A percentile compares a stretch with the other conserved stretches of the same genome.
These are phyloP conservation scores for Phaeolepiota aurea DNA, from an alignment of 768 basidiomycete species.

Conservation along the genomic window DNA sequence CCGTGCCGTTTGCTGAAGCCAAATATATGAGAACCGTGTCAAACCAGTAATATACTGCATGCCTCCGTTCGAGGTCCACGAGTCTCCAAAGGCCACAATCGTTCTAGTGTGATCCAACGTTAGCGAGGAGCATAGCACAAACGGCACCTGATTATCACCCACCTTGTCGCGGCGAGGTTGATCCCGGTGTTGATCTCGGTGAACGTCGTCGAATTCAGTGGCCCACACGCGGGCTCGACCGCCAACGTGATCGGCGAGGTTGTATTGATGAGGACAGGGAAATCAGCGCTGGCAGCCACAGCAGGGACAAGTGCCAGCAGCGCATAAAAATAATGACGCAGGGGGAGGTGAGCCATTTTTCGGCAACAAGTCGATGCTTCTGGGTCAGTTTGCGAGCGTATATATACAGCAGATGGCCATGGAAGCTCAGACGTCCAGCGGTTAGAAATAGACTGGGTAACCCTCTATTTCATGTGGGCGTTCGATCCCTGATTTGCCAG, in stretches of 20 bases:
- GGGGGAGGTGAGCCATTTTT: neutral
- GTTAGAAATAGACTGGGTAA: too few species aligned
- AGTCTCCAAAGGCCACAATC: constrained; percentile 21
- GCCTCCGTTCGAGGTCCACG: constrained; percentile 22
- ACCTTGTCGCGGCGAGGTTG: constrained; percentile 14
- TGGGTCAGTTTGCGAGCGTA: neutral
- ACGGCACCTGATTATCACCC: neutral
- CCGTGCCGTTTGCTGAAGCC: constrained; percentile 19
- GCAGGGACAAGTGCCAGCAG: neutral
- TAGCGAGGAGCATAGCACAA: neutral
- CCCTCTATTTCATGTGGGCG: too few species aligned
- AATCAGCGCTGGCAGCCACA: constrained; percentile 5
- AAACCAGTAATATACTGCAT: too few species aligned
- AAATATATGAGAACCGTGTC: neutral
- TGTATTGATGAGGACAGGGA: constrained; percentile 16
- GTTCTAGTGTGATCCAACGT: constrained; percentile 9
- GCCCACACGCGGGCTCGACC: constrained; percentile 16
- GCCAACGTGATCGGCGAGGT: constrained; percentile 17
- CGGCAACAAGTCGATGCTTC: neutral
- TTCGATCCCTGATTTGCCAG: too few species aligned
- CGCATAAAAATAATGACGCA: neutral
- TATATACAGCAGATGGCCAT: neutral
- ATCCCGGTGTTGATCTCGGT: constrained; percentile 20
- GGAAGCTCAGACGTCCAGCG: neutral
- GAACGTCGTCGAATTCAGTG: constrained; percentile 13